Conservation (phyloP, 768 basidiomycete species). For the Lactarius akahatsu region DNA sequence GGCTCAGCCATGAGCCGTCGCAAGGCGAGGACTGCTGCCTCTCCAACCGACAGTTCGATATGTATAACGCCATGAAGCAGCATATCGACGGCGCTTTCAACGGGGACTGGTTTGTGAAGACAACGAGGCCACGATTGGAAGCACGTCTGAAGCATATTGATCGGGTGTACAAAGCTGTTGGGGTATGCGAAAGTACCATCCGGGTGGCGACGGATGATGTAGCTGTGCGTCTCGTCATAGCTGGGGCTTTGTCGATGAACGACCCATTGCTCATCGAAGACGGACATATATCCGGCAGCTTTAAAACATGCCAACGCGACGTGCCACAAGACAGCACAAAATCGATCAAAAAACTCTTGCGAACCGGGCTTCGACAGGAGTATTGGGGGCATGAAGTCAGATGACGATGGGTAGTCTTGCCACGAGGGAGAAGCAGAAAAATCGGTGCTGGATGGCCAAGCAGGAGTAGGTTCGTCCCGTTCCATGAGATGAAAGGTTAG, state of each 20-base stretch:
- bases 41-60: conserved; percentile 71
- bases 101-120: conserved; percentile 52
- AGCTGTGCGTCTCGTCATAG: conserved; percentile 70
- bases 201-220: conserved; percentile 63
- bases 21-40: conserved; percentile 66
- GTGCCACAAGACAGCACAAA: conserved; percentile 52
- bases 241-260: conserved; percentile 55
- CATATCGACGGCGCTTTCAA: conserved; percentile 70
- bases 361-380: conserved; percentile 64
- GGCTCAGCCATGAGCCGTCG: conserved; percentile 70
- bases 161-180: conserved; percentile 53
- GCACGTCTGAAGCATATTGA: conserved; percentile 70
- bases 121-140: conserved; percentile 86
- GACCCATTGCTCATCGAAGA: conserved; percentile 85
- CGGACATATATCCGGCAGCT: conserved; percentile 68
- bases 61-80: conserved; percentile 82
- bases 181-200: conserved; percentile 71
- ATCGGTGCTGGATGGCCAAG: conserved; percentile 77
- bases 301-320: conserved; percentile 62
- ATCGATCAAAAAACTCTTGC: conserved; percentile 69
- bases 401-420: conserved; percentile 70
- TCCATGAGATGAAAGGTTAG: conserved; percentile 71
- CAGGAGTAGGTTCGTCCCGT: conserved; percentile 63
- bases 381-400: conserved; percentile 56
- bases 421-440: conserved; percentile 55